These are phyloP conservation scores for Fusarium sp. DNA, from an alignment of 2,329 filamentous ascomycete genomes.

Conservation along the genomic window DNA sequence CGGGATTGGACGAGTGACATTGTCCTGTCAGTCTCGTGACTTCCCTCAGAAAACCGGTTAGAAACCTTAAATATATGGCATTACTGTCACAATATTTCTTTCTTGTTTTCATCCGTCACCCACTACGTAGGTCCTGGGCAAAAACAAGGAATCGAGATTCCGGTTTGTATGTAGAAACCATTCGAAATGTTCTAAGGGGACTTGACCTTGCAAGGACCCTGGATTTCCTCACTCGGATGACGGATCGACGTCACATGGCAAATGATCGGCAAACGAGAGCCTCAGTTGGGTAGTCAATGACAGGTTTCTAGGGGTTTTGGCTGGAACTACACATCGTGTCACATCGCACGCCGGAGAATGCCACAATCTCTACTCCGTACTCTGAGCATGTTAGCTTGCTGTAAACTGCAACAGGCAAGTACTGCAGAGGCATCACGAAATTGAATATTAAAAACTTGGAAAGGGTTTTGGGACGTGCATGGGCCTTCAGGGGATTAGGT, in stretches of 20 bases:
- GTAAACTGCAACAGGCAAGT: neutral
- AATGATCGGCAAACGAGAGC: slow-evolving; percentile 32
- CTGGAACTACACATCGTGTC: neutral
- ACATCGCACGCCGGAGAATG: neutral
- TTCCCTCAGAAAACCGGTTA: neutral
- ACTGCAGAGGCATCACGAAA: neutral
- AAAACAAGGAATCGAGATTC: slow-evolving; percentile 12
- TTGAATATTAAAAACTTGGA: slow-evolving; percentile 8
- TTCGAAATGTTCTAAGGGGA: slow-evolving; percentile 18
- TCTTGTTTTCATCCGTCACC: neutral
- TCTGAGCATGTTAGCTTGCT: neutral
- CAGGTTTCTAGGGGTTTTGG: neutral
- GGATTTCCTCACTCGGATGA: slow-evolving; percentile 12
- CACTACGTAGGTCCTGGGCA: neutral
- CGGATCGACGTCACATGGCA: slow-evolving; percentile 28
- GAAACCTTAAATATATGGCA: neutral
- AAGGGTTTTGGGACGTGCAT: neutral
- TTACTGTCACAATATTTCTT: neutral
- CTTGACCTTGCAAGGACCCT: slow-evolving; percentile 25
- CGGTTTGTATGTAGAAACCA: slow-evolving; percentile 8
- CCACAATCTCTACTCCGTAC: neutral
- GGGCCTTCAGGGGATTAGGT: neutral
- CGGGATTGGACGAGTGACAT: neutral
- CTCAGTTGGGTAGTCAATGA: slow-evolving; percentile 17
- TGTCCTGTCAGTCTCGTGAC: slow-evolving; percentile 11